Percentiles rank a stretch among this genome's conserved stretches.
phyloP scores from a whole-genome alignment of 768 basidiomycete genomes.

The Auricularia sp. region DNA sequence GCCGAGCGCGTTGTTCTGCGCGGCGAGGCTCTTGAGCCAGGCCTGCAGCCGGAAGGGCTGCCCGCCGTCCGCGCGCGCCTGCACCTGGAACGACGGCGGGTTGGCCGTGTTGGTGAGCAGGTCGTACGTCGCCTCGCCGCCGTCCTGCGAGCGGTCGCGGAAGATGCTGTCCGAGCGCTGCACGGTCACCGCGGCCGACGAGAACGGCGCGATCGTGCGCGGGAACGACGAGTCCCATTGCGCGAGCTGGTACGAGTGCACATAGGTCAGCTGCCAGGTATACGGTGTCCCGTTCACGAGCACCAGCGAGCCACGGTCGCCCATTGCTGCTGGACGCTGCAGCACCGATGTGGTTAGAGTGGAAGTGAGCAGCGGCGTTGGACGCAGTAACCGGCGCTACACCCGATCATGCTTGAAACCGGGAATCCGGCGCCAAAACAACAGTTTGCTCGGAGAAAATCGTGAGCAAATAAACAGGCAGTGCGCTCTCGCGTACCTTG shows the following conservation, averaged over 20 bases:
- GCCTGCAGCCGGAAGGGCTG: neutral
- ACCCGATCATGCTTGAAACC: no score
- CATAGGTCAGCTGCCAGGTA: neutral
- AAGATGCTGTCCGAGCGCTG: neutral
- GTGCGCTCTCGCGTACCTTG: no score
- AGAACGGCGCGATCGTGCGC: neutral
- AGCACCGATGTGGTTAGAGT: no score
- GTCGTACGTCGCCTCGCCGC: neutral
- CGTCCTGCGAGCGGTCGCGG: constrained; percentile 1
- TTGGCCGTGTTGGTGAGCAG: neutral
- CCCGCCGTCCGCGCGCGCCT: constrained; percentile 1
- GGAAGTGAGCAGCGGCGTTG: no score
- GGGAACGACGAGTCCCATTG: neutral
- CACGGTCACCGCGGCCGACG: neutral
- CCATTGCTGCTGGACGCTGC: neutral
- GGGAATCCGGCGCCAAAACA: no score
- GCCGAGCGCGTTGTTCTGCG: neutral
- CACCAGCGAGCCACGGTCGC: neutral
- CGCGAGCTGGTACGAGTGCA: constrained; percentile 1
- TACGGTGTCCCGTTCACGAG: constrained; percentile 1
- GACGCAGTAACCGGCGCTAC: no score
- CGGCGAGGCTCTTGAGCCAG: neutral
- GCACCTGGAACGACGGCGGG: neutral
- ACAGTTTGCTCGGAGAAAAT: no score
- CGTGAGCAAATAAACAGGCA: no score